These are phyloP conservation scores for Colletotrichum sp. DNA, from an alignment of 2,329 filamentous ascomycete species.

Conservation along the genomic window DNA sequence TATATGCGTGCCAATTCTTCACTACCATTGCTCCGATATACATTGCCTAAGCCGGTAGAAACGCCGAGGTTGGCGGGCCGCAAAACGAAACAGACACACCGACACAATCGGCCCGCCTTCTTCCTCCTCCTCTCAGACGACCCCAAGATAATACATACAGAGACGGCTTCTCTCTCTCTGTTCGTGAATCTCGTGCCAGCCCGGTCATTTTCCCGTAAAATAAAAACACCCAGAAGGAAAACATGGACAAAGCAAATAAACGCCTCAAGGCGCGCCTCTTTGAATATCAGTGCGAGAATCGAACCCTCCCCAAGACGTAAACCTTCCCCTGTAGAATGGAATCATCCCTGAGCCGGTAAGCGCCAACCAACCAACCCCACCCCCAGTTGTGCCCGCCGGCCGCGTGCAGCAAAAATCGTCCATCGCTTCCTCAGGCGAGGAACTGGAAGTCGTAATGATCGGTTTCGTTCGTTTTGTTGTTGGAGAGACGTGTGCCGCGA, in stretches of 20 bases:
- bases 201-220: slow-evolving; percentile 15
- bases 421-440: neutral
- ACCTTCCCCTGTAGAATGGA: neutral
- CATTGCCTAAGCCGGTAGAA: neutral
- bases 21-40: slow-evolving; percentile 16
- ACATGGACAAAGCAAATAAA: slow-evolving; percentile 16
- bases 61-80: neutral
- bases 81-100: neutral
- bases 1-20: slow-evolving; percentile 14
- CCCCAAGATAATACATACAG: slow-evolving; percentile 18
- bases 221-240: neutral
- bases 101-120: neutral
- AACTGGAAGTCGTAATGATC: neutral
- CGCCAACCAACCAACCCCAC: neutral
- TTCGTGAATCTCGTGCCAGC: slow-evolving; percentile 14
- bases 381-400: neutral
- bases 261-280: slow-evolving; percentile 10
- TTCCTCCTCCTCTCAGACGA: neutral
- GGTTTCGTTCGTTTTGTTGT: slow-evolving; percentile 11
- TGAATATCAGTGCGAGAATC: neutral
- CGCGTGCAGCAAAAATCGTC: neutral
- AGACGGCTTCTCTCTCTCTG: slow-evolving; percentile 6
- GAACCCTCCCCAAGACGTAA: neutral
- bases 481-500: neutral
- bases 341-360: slow-evolving; percentile 5